phyloP scores from a whole-genome alignment of 2,329 filamentous ascomycete genomes.

The Sclerotinia spermophila region DNA sequence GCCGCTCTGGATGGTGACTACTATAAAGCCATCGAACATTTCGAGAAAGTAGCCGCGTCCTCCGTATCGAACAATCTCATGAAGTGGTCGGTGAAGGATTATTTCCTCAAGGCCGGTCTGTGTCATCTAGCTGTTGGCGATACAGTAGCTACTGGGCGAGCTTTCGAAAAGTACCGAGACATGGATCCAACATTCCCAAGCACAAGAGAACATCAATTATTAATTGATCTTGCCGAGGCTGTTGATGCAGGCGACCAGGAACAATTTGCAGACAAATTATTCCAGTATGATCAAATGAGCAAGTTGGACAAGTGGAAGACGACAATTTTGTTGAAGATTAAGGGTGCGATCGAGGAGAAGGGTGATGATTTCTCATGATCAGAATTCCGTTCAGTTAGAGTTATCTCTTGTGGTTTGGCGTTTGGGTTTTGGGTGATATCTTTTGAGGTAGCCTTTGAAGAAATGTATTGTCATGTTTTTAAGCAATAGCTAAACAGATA shows the following conservation, averaged over 20 bases:
- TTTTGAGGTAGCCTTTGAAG: constrained; percentile 2
- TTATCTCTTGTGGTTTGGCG: constrained; percentile 2
- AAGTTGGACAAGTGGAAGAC: constrained; percentile 98
- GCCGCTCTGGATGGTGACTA: constrained; percentile 80
- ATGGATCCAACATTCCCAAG: constrained; percentile 72
- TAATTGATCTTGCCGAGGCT: constrained; percentile 71
- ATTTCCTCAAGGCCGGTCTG: constrained; percentile 89
- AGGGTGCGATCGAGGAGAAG: constrained; percentile 73
- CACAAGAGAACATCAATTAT: constrained; percentile 76
- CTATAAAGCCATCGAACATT: constrained; percentile 75
- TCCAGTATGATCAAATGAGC: constrained; percentile 86
- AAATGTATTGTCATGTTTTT: constrained; percentile 1
- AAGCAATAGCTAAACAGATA: not conserved
- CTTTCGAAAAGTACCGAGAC: constrained; percentile 77
- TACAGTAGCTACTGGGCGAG: constrained; percentile 72
- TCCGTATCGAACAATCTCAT: constrained; percentile 87
- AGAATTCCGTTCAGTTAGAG: not conserved
- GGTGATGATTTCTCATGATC: constrained; percentile 63
- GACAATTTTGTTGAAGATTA: constrained; percentile 74
- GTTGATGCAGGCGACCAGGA: constrained; percentile 78
- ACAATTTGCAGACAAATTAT: constrained; percentile 78
- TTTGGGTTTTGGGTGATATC: constrained; percentile 5
- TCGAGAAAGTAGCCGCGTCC: constrained; percentile 75
- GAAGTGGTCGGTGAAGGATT: constrained; percentile 93
- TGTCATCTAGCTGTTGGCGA: constrained; percentile 77